Evolutionary conservation across 306 rosid species (phyloP).

Genomic region (Prunus fruticosa): DNA sequence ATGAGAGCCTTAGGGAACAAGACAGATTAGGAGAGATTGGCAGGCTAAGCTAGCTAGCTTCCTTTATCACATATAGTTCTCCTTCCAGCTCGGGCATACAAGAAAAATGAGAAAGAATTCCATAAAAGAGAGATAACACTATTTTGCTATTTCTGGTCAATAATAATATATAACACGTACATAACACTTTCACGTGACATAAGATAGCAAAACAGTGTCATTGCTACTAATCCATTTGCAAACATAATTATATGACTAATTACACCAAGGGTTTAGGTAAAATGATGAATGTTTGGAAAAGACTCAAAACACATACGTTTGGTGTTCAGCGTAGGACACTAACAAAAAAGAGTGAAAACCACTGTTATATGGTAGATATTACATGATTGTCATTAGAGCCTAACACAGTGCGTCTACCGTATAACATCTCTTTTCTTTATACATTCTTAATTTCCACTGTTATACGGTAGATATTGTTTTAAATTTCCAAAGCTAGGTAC

Average conservation of each 20-base stretch:
- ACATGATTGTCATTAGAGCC: too few relatives aligned
- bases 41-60: constrained; percentile 31
- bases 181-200: too few relatives aligned
- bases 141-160: too few relatives aligned
- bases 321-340: accelerated
- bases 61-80: constrained; percentile 44
- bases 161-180: too few relatives aligned
- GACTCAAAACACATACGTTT: neutral
- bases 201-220: too few relatives aligned
- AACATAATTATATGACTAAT: neutral
- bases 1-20: constrained; percentile 53
- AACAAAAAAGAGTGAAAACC: too few relatives aligned
- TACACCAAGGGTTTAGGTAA: neutral
- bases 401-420: neutral
- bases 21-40: constrained; percentile 64
- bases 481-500: neutral
- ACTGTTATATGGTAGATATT: too few relatives aligned
- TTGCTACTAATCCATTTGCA: neutral
- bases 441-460: neutral
- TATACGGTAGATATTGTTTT: neutral
- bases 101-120: neutral
- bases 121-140: too few relatives aligned
- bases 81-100: constrained; percentile 13
- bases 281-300: neutral
- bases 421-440: too few relatives aligned